Evolutionary conservation across 169 alveolate genomes (phyloP).

Genomic region (Plasmodium inui): DNA sequence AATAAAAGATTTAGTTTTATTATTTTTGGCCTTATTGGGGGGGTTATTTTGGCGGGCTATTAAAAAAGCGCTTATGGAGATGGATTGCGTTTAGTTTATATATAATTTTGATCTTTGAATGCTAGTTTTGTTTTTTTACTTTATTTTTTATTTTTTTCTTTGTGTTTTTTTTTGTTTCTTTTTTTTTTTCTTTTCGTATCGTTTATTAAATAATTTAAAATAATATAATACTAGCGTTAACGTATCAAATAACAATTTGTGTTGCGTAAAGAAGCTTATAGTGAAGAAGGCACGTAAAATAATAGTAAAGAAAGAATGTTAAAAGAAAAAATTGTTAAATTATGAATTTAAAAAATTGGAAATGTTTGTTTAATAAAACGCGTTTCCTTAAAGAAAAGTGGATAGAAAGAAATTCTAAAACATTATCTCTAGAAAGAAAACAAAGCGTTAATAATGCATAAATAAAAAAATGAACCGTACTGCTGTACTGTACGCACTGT

Average conservation of each 20-base stretch:
- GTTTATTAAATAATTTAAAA: not conserved
- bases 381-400: not conserved
- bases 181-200: not conserved
- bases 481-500: not conserved
- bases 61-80: not conserved
- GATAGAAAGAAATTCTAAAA: not conserved
- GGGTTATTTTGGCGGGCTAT: not conserved
- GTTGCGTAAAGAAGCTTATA: not conserved
- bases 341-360: not conserved
- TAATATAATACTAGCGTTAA: not conserved
- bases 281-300: not conserved
- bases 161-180: not conserved
- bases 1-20: not conserved
- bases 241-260: not conserved
- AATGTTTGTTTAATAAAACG: not conserved
- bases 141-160: no score
- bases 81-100: not conserved
- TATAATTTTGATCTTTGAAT: not conserved
- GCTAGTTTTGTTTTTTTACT: not conserved
- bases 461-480: no score
- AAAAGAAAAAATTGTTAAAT: not conserved
- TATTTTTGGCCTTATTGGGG: not conserved
- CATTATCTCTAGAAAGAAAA: not conserved
- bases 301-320: not conserved
- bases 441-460: not conserved